Base-by-base conservation (phyloP, 2,329 filamentous ascomycete genomes). In the Ophiostoma himal-ulmi region DNA sequence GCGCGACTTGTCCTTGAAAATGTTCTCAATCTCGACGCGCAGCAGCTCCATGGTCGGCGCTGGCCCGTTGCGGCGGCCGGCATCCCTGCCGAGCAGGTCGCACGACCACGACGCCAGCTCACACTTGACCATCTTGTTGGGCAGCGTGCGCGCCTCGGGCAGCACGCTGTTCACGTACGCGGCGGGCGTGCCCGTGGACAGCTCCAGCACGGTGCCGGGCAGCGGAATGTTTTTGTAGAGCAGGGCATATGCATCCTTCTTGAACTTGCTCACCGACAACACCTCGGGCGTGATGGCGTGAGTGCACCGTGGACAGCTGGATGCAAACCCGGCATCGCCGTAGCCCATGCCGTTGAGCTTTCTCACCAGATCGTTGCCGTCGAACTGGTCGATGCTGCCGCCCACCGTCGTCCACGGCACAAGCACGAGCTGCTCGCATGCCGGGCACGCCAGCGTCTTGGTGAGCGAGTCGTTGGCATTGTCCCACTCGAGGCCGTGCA, bases 131-230 rank as follows among this genome's bases (percentile, higher is more conserved):
- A 65, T 65, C 5, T 10, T 22, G 74, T 89, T 90, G 0, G 87
- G 86, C 73, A 90, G 89, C 0, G 82, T 81, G 13, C 82, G 80
- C 8, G 76, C 71, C 66, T 75, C 74, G 14, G 22, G 20, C 22
- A 14, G 13, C 73, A 17, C 75, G 70, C 60, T 41, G 1, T 80
- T 74, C 1, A 73, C 68, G 39, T 80, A 76, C 0, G 88, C 85
- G 17, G 80, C 76, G 0, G 88, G 85, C 20, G 80, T 77, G 0
- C 90, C 91, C 0, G 75, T 81, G 1, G 79, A 77, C 0, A 83
- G 76, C 10, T 86, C 81, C 8, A 92, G 81, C 5, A 92, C 77
- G 0, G 90, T 93, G 1, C 91, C 90, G 0, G 89, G 88, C 82
- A 94, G 86, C 0, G 90, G 87, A 1, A 79, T 76, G 17, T 81